phyloP scores from a whole-genome alignment of 2,329 filamentous ascomycete species.

The Hymenoscyphus albidus region DNA sequence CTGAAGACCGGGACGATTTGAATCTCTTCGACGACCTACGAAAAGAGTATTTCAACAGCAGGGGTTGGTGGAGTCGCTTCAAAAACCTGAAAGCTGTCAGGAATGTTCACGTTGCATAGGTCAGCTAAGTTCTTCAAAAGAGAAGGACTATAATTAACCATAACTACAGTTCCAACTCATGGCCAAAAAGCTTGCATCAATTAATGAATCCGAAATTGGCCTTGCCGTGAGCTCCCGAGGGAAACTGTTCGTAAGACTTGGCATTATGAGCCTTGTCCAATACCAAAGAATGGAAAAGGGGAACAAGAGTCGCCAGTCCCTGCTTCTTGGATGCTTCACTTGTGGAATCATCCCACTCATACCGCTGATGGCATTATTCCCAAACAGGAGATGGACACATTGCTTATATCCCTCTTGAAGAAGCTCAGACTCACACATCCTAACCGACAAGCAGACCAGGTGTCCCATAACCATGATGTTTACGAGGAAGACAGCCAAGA shows the following conservation, averaged over 20 bases:
- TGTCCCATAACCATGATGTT: background rate
- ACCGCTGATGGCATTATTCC: background rate
- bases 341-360: background rate
- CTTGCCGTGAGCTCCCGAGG: background rate
- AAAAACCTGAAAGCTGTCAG: background rate
- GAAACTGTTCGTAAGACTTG: background rate
- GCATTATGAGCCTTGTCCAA: background rate
- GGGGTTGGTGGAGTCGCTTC: background rate
- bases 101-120: background rate
- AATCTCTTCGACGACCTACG: background rate
- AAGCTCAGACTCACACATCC: background rate
- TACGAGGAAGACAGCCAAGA: background rate
- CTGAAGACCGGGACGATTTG: background rate
- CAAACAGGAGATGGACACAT: background rate
- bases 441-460: background rate
- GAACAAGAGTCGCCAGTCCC: background rate
- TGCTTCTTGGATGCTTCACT: background rate
- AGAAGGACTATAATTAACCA: background rate
- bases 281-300: background rate
- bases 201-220: background rate
- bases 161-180: background rate
- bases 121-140: background rate
- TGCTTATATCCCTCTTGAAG: background rate
- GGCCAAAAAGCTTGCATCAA: background rate
- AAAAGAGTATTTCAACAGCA: background rate